These are phyloP conservation scores for Cornus suecica DNA, from an alignment of 148 eudicot species.

Conservation along the genomic window DNA sequence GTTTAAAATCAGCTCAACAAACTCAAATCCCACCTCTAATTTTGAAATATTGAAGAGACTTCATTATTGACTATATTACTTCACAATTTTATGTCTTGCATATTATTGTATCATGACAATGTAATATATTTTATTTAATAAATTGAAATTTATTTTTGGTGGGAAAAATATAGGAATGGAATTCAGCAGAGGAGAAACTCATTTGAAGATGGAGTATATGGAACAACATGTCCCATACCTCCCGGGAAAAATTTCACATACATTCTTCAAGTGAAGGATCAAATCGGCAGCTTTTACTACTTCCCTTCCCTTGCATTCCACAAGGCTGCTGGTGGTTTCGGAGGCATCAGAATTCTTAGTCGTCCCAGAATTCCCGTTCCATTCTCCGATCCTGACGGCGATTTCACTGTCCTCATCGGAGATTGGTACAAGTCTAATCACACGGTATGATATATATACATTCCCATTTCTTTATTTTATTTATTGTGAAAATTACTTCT, in stretches of 20 bases:
- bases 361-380: slow-evolving; percentile 89
- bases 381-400: slow-evolving; percentile 68
- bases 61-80: too few relatives aligned
- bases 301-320: slow-evolving; percentile 88
- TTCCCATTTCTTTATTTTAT: too few relatives aligned
- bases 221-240: slow-evolving; percentile 98
- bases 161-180: slow-evolving; percentile 56
- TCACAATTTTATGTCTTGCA: too few relatives aligned
- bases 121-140: too few relatives aligned
- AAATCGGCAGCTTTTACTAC: slow-evolving; percentile 93
- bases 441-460: slow-evolving; percentile 49
- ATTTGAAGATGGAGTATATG: slow-evolving; percentile 82
- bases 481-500: too few relatives aligned
- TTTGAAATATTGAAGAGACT: too few relatives aligned
- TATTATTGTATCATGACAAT: too few relatives aligned
- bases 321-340: slow-evolving; percentile 95
- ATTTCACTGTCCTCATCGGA: slow-evolving; percentile 80
- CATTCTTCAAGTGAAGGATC: slow-evolving; percentile 94
- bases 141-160: too few relatives aligned
- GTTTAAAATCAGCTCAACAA: too few relatives aligned
- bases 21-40: too few relatives aligned
- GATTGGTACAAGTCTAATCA: slow-evolving; percentile 89
- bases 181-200: slow-evolving; percentile 89
- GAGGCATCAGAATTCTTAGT: slow-evolving; percentile 84
- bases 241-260: slow-evolving; percentile 93